Evolutionary conservation across 1,139 yeast species (phyloP).

Genomic region (Saccharomyces pastorianus): DNA sequence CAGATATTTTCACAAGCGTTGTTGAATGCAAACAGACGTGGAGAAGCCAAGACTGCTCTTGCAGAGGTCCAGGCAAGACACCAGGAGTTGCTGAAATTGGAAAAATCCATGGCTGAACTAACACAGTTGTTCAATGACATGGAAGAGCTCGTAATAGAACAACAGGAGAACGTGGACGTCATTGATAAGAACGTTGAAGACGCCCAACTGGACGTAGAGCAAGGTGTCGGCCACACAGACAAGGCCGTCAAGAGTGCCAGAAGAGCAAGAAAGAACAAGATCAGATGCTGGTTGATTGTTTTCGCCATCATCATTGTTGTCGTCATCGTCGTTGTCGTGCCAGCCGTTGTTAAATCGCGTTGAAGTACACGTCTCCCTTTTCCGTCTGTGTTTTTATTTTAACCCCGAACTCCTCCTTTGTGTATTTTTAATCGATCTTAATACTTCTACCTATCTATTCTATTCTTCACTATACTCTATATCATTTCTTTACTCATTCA

Average conservation of each 20-base stretch:
- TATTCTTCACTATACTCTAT: background rate
- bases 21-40: slow-evolving; percentile 85
- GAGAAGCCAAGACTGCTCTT: slow-evolving; percentile 92
- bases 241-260: slow-evolving; percentile 85
- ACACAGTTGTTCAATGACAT: slow-evolving; percentile 91
- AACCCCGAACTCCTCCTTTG: background rate
- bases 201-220: slow-evolving; percentile 87
- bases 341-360: slow-evolving; percentile 23
- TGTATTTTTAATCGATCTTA: background rate
- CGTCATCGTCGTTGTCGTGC: slow-evolving; percentile 57
- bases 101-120: slow-evolving; percentile 90
- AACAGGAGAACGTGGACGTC: slow-evolving; percentile 79
- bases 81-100: slow-evolving; percentile 89
- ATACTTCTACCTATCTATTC: background rate
- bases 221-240: slow-evolving; percentile 90
- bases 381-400: background rate
- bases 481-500: too few species aligned
- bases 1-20: slow-evolving; percentile 93
- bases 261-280: slow-evolving; percentile 85
- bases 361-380: background rate
- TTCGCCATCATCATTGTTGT: slow-evolving; percentile 53
- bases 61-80: slow-evolving; percentile 96
- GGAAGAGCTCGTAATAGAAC: slow-evolving; percentile 95
- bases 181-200: slow-evolving; percentile 72
- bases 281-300: slow-evolving; percentile 73